A percentile compares a stretch with the other conserved stretches of the same genome.
Conservation (phyloP, 1,139 yeast genomes). For the Geotrichum bryndzae region DNA sequence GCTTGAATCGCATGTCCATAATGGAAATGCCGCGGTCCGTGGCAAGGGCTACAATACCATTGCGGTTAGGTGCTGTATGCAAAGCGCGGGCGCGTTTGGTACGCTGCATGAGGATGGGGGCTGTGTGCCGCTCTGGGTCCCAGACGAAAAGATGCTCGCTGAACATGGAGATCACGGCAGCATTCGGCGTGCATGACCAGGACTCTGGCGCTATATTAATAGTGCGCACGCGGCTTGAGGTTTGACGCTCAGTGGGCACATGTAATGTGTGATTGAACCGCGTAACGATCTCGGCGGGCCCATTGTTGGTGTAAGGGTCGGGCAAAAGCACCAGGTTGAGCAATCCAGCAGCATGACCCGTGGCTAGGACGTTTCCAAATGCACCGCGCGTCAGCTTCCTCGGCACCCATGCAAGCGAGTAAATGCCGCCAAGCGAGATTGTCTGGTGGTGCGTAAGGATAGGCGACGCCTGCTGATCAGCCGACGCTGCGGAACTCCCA, state of each 20-base stretch:
- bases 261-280: constrained; percentile 70
- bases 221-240: constrained; percentile 35
- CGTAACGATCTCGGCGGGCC: constrained; percentile 64
- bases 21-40: constrained; percentile 68
- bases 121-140: constrained; percentile 56
- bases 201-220: constrained; percentile 36
- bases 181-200: constrained; percentile 41
- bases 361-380: constrained; percentile 42
- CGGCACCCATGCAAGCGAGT: constrained; percentile 59
- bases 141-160: constrained; percentile 62
- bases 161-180: constrained; percentile 52
- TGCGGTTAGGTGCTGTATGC: constrained; percentile 45
- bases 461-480: constrained; percentile 20
- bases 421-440: constrained; percentile 61
- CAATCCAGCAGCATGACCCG: constrained; percentile 68
- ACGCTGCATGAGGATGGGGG: constrained; percentile 50
- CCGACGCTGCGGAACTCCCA: not conserved
- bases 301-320: constrained; percentile 41
- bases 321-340: constrained; percentile 69
- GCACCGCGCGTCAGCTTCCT: constrained; percentile 34
- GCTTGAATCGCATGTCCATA: constrained; percentile 52
- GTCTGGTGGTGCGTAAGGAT: constrained; percentile 69
- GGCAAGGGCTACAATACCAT: constrained; percentile 54
- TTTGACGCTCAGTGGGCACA: constrained; percentile 30
- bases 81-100: constrained; percentile 49